Evolutionary conservation across 305 asterid genomes (phyloP).

Genomic region (Solanum hybrid): DNA sequence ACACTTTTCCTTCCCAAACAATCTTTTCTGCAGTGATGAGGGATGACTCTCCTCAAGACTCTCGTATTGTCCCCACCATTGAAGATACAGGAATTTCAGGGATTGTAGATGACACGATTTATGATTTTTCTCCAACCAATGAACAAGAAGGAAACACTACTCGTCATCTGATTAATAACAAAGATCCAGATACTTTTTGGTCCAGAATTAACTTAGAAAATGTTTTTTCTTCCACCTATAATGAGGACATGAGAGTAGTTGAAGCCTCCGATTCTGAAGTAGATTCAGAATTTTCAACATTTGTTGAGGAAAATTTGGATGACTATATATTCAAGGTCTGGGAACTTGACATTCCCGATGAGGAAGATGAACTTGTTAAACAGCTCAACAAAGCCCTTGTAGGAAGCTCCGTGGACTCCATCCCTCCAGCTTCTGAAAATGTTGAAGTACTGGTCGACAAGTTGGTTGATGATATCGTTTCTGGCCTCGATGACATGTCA

Average conservation of each 20-base stretch:
- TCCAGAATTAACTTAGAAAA: constrained; percentile 32
- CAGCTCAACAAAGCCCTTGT: constrained; percentile 43
- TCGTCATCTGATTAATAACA: constrained; percentile 10
- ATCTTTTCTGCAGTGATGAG: constrained; percentile 11
- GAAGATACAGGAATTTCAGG: constrained; percentile 5
- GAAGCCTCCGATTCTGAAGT: constrained; percentile 26
- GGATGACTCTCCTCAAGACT: constrained; percentile 7
- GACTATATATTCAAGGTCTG: constrained; percentile 63
- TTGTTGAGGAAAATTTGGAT: constrained; percentile 25
- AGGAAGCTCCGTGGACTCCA: constrained; percentile 21
- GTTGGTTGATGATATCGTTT: constrained; percentile 39
- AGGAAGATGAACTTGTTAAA: constrained; percentile 40
- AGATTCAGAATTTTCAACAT: constrained; percentile 27
- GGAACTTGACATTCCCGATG: constrained; percentile 49
- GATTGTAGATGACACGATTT: constrained; percentile 8
- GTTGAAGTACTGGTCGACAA: constrained; percentile 17
- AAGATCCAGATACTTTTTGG: constrained; percentile 21
- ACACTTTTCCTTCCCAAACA: constrained; percentile 12
- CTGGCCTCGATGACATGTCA: constrained; percentile 54
- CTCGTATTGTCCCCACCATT: neutral
- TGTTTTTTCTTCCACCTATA: constrained; percentile 47
- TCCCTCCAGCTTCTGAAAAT: constrained; percentile 21
- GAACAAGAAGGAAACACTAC: constrained; percentile 15
- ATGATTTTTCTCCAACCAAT: constrained; percentile 11
- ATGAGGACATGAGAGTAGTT: constrained; percentile 27